phyloP scores from a whole-genome alignment of 306 rosid species.

The Castanea mollissima region DNA sequence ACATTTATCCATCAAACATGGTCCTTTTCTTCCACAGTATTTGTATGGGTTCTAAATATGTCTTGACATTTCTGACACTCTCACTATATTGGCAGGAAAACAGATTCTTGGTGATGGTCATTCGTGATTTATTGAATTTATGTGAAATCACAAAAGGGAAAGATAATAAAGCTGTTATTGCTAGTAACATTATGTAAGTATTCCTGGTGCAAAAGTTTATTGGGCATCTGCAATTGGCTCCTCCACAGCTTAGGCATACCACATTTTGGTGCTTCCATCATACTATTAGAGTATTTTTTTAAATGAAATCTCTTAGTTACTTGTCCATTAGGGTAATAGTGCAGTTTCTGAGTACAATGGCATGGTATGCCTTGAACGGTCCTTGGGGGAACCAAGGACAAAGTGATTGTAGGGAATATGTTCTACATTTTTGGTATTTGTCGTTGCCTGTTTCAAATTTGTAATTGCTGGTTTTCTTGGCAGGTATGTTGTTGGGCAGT shows the following conservation, averaged over 20 bases:
- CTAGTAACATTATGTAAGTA: constrained; percentile 93
- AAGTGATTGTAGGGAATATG: not conserved
- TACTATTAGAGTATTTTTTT: not conserved
- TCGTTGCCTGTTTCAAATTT: not conserved
- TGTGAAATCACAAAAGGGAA: constrained; percentile 97
- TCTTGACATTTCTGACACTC: constrained; percentile 24
- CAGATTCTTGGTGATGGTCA: constrained; percentile 99
- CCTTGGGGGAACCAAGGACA: not conserved
- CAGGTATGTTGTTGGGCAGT: constrained; percentile 99
- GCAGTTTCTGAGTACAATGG: not conserved
- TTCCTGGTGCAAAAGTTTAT: not conserved
- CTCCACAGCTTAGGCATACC: not conserved
- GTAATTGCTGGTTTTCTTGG: constrained; percentile 18
- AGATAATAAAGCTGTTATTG: constrained; percentile 98
- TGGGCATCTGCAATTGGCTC: not conserved
- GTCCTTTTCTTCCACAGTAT: not conserved
- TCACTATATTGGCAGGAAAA: constrained; percentile 64
- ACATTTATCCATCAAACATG: not conserved
- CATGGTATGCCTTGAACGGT: not conserved
- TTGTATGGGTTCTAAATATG: constrained; percentile 1
- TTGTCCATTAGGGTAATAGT: not conserved
- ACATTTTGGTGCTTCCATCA: not conserved
- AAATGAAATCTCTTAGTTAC: not conserved
- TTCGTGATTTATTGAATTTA: constrained; percentile 87
- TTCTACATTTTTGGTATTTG: not conserved